Base-by-base conservation (phyloP, 139 green algal species). In the Nannochloris sp. region DNA sequence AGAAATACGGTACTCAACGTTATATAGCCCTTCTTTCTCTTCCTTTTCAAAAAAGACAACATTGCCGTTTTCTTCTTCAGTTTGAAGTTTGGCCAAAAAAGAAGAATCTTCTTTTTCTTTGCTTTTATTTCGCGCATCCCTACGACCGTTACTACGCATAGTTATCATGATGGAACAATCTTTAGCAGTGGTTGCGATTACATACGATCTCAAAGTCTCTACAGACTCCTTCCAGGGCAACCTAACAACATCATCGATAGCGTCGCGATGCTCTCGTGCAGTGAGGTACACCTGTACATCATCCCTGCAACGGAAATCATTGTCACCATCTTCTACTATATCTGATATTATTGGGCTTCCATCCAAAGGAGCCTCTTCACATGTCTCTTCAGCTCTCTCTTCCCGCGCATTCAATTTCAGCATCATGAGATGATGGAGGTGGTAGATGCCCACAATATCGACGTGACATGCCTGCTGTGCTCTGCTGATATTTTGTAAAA, bases 81-180 rank as follows among this genome's bases (percentile, higher is more conserved):
- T n/a, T n/a, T n/a, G n/a, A n/a, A n/a, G n/a, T n/a, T n/a, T n/a
- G n/a, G n/a, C n/a, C n/a, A n/a, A 24, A 60, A 36, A 15, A 42
- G 54, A 24, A 15, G 14, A 14, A 24, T 23, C 19, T 36, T 24
- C 29, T 15, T 60, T 39, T n/a, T 15, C 10, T 19, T 36, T 4
- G 29, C 23, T 24, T 13, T 6, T 24, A 8, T 32, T 30, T 24
- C 1, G 14, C 31, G 19, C 10, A 30, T 10, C 23, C 10, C 12
- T 9, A 57, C 46, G 31, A 55, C 6, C 34, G 13, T 15, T 14
- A 24, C 24, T 46, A 42, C 82, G 81, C 45, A 95, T 33, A 0
- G 76, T 71, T 9, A 95, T 61, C 83, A 95, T 95, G 38, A 95
- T 31, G 19, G 82, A 84, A 46, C 86, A 95, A 79, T 95, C 88